Conservation (phyloP, 1,139 yeast genomes). For the Candida anutae region DNA sequence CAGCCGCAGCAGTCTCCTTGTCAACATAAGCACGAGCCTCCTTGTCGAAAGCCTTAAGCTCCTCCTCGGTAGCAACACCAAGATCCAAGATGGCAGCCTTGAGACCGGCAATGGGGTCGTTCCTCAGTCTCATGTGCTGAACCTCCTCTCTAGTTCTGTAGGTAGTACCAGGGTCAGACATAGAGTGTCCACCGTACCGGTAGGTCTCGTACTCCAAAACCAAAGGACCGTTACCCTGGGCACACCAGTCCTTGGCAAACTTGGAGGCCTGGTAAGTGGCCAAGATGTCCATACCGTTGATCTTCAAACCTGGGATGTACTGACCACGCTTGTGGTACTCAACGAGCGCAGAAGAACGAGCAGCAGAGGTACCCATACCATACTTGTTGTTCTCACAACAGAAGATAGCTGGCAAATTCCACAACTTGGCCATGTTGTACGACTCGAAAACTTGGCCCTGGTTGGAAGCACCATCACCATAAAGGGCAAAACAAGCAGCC, state of each 20-base stretch:
- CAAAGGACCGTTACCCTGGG: constrained; percentile 90
- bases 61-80: constrained; percentile 86
- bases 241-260: constrained; percentile 95
- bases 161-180: constrained; percentile 99
- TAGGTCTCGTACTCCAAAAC: constrained; percentile 96
- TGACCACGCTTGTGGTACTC: constrained; percentile 99
- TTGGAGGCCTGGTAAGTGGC: constrained; percentile 94
- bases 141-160: constrained; percentile 99
- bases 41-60: constrained; percentile 89
- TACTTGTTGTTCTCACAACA: constrained; percentile 98
- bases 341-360: constrained; percentile 92
- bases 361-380: constrained; percentile 99
- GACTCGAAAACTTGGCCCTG: constrained; percentile 99
- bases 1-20: constrained; percentile 90
- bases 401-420: constrained; percentile 92
- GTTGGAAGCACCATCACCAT: constrained; percentile 99
- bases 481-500: constrained; percentile 78
- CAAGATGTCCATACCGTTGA: constrained; percentile 96
- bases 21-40: constrained; percentile 93
- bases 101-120: constrained; percentile 95
- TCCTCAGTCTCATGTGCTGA: constrained; percentile 97
- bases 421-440: constrained; percentile 97
- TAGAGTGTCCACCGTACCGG: constrained; percentile 99
- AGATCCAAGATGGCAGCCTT: constrained; percentile 78
- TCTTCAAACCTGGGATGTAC: constrained; percentile 96